phyloP scores from a whole-genome alignment of 2,329 filamentous ascomycete genomes.

The Dothistroma pini region DNA sequence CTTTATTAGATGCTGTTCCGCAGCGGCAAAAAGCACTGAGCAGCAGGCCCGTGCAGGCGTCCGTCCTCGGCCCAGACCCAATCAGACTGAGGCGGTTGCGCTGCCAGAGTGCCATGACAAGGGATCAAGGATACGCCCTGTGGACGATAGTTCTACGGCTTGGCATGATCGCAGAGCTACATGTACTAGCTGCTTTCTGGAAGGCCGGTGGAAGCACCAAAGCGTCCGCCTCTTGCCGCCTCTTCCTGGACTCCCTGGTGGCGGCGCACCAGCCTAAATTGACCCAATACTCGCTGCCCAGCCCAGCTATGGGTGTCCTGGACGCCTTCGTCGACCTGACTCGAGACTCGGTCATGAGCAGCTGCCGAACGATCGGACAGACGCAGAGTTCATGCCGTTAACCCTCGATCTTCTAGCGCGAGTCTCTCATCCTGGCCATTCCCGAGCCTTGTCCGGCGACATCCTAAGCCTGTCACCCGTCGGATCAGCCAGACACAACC shows the following conservation, averaged over 20 bases:
- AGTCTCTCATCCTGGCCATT: neutral
- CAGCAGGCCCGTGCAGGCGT: too few relatives aligned
- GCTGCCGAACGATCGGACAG: conserved; percentile 2
- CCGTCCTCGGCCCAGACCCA: neutral
- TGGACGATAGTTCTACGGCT: neutral
- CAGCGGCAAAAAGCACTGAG: neutral
- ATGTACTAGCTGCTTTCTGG: conserved; percentile 7
- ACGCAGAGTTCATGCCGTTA: conserved; percentile 4
- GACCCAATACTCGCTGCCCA: neutral
- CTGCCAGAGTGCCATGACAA: neutral
- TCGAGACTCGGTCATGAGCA: neutral
- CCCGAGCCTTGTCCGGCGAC: conserved; percentile 5
- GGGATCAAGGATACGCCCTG: neutral
- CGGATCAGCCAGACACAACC: neutral
- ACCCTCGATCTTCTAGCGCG: conserved; percentile 5
- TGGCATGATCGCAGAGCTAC: neutral
- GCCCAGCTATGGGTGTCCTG: neutral
- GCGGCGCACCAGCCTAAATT: neutral
- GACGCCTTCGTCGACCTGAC: neutral
- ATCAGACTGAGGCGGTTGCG: neutral
- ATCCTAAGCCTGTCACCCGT: too few relatives aligned
- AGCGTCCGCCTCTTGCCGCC: conserved; percentile 4
- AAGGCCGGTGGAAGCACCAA: conserved; percentile 8
- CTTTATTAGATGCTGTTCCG: neutral
- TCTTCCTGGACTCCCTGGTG: neutral